A percentile compares a stretch with the other conserved stretches of the same genome.
These are phyloP conservation scores for Protomyces macrosporus DNA, from an alignment of 1,139 yeast species.

Conservation along the genomic window DNA sequence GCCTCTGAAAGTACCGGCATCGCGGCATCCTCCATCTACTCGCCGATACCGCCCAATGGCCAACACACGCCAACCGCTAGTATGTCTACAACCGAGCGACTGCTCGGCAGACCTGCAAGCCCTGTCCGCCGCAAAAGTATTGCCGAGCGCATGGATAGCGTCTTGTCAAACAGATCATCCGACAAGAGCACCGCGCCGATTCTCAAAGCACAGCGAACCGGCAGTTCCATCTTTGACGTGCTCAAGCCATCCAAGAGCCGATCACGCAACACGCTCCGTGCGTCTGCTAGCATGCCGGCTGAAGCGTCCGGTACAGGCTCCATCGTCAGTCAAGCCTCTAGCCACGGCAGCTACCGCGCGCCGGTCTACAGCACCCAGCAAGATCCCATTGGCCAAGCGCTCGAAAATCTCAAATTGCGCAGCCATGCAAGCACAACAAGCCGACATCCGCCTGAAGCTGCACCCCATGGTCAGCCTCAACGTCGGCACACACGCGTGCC, in stretches of 20 bases:
- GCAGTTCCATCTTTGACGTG: slow-evolving; percentile 31
- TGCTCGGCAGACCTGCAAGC: not conserved
- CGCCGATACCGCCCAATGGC: not conserved
- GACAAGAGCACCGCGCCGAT: not conserved
- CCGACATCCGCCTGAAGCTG: not conserved
- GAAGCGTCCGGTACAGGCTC: slow-evolving; percentile 28
- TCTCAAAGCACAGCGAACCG: slow-evolving; percentile 19
- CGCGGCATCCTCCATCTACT: slow-evolving; percentile 16
- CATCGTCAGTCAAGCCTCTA: slow-evolving; percentile 35
- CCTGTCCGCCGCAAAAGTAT: not conserved
- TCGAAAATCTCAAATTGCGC: slow-evolving; percentile 53
- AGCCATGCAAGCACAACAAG: not conserved
- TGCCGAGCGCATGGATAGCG: slow-evolving; percentile 4
- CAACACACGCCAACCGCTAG: not conserved
- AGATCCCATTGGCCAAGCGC: slow-evolving; percentile 53
- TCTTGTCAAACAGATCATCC: not conserved
- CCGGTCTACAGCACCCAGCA: slow-evolving; percentile 2
- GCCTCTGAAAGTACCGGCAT: slow-evolving; percentile 4
- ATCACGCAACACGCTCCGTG: slow-evolving; percentile 29
- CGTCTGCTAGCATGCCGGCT: not conserved
- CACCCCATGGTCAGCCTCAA: too few species aligned
- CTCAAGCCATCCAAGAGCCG: slow-evolving; percentile 37
- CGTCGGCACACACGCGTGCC: slow-evolving; percentile 1
- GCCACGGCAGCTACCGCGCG: slow-evolving; percentile 40
- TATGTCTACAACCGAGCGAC: not conserved